Evolutionary conservation across 305 asterid species (phyloP).

Genomic region (Fraxinus nigra): DNA sequence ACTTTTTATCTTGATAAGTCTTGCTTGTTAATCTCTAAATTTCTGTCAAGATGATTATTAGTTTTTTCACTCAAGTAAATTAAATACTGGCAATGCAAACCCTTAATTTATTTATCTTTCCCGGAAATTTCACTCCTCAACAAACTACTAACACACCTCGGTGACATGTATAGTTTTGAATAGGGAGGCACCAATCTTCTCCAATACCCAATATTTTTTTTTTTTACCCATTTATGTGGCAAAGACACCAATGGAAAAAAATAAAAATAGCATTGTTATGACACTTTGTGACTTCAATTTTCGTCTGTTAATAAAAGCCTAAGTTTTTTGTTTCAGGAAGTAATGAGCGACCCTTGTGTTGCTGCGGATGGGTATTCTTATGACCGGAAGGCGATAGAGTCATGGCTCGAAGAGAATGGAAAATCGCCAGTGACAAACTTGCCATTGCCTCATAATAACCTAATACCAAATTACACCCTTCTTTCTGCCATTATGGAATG

Average conservation of each 20-base stretch:
- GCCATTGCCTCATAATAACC: slow-evolving; percentile 52
- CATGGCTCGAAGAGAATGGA: slow-evolving; percentile 51
- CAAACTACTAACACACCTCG: neutral
- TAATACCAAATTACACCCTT: slow-evolving; percentile 61
- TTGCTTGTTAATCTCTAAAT: neutral
- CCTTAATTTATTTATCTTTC: neutral
- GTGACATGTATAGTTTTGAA: neutral
- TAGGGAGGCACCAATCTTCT: neutral
- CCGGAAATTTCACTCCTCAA: neutral
- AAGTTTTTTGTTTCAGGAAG: slow-evolving; percentile 47
- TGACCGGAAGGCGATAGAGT: slow-evolving; percentile 60
- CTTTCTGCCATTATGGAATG: slow-evolving; percentile 74
- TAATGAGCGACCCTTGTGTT: slow-evolving; percentile 78
- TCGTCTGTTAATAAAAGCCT: neutral
- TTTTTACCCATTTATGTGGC: neutral
- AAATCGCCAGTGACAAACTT: slow-evolving; percentile 61
- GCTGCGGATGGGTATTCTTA: slow-evolving; percentile 88
- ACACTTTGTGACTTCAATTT: neutral
- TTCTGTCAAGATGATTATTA: neutral
- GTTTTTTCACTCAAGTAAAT: neutral
- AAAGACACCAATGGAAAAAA: neutral
- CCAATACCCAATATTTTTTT: neutral
- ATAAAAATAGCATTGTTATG: neutral
- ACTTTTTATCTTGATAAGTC: neutral
- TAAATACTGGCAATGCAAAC: neutral